A percentile compares a stretch with the other conserved stretches of the same genome.
These are phyloP conservation scores for Fusarium cyanostomum DNA, from an alignment of 2,329 filamentous ascomycete genomes.

Conservation along the genomic window DNA sequence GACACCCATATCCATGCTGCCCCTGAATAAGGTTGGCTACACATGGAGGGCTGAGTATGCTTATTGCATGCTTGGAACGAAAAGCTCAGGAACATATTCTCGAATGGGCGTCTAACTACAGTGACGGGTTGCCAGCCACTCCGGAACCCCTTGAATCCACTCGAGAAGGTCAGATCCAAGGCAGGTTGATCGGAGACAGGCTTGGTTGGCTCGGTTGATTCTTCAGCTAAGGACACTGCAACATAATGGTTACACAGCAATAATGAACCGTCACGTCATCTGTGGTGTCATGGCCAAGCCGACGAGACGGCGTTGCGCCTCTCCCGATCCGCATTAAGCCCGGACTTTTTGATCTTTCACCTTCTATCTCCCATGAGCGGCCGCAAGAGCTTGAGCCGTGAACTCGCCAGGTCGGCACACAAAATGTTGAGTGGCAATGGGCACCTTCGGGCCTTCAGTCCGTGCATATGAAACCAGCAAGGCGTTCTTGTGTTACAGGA, in stretches of 20 bases:
- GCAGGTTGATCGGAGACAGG: constrained; percentile 7
- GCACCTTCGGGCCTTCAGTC: constrained; percentile 9
- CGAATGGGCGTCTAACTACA: constrained; percentile 1
- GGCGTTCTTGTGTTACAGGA: constrained; percentile 13
- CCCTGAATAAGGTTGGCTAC: constrained; percentile 1
- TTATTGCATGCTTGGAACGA: constrained; percentile 3
- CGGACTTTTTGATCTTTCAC: neutral
- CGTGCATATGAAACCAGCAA: neutral
- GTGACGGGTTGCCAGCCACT: neutral
- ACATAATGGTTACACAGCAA: constrained; percentile 13
- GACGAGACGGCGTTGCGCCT: constrained; percentile 1
- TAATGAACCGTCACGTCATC: neutral
- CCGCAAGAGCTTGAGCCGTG: neutral
- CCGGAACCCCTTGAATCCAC: neutral
- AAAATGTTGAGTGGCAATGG: constrained; percentile 1
- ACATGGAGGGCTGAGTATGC: constrained; percentile 13
- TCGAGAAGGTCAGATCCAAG: constrained; percentile 8
- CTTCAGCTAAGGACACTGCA: constrained; percentile 5
- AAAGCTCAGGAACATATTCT: constrained; percentile 15
- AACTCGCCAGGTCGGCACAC: constrained; percentile 5
- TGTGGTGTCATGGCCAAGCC: constrained; percentile 8
- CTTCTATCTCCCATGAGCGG: neutral
- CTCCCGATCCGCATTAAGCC: constrained; percentile 7
- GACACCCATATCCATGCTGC: neutral
- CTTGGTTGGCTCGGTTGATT: neutral